Percentiles rank a stretch among this genome's conserved stretches.
Conservation (phyloP, 192 early-diverging fungal genomes). For the Coemansia sp. region DNA sequence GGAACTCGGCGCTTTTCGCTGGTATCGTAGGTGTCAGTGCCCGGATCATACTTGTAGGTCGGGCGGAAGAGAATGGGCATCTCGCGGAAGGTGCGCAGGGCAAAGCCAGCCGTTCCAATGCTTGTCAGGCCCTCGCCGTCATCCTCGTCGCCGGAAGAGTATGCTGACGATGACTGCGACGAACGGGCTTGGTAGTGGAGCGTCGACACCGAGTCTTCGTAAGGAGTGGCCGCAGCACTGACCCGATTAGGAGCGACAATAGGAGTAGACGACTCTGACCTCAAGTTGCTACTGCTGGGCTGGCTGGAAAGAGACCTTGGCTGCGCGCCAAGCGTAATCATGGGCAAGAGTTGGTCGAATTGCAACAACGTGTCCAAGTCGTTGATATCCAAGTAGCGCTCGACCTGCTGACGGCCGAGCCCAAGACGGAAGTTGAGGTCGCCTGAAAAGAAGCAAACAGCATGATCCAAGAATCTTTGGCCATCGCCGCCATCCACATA, state of each 20-base stretch:
- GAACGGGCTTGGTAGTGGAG: slow-evolving; percentile 30
- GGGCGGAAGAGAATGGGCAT: slow-evolving; percentile 79
- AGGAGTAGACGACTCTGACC: slow-evolving; percentile 13
- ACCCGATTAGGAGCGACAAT: neutral
- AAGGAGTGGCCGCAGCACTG: neutral
- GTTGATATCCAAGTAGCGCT: slow-evolving; percentile 54
- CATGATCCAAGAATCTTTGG: slow-evolving; percentile 75
- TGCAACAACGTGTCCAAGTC: slow-evolving; percentile 61
- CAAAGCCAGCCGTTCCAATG: slow-evolving; percentile 65
- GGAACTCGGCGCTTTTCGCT: slow-evolving; percentile 93
- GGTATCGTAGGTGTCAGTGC: slow-evolving; percentile 81
- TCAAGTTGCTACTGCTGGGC: slow-evolving; percentile 3
- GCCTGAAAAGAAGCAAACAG: slow-evolving; percentile 75
- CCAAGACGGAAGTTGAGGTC: slow-evolving; percentile 95
- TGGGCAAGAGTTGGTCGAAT: slow-evolving; percentile 63
- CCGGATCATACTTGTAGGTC: slow-evolving; percentile 96
- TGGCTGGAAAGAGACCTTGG: slow-evolving; percentile 11
- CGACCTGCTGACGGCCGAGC: slow-evolving; percentile 63
- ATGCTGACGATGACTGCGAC: slow-evolving; percentile 20
- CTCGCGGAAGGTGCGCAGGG: slow-evolving; percentile 75
- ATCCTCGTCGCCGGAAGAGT: slow-evolving; percentile 30
- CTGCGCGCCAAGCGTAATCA: slow-evolving; percentile 14
- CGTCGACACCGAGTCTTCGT: slow-evolving; percentile 2
- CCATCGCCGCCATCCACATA: slow-evolving; percentile 83
- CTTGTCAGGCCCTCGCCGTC: slow-evolving; percentile 11